These are phyloP conservation scores for Pseudogymnoascus sp. DNA, from an alignment of 2,329 filamentous ascomycete genomes.

Conservation along the genomic window DNA sequence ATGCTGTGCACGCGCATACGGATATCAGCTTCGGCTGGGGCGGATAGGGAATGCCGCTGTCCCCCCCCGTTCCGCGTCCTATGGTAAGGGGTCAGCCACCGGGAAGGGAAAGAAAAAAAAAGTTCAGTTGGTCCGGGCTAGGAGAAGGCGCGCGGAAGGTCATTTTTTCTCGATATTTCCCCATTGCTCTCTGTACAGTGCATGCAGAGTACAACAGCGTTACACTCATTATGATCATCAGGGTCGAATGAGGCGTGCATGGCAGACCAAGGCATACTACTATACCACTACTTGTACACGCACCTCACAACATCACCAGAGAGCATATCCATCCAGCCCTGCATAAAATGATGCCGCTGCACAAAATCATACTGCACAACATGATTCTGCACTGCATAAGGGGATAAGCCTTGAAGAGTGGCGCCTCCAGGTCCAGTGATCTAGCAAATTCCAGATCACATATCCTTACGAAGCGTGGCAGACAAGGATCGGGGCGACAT, in stretches of 20 bases:
- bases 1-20: slow-evolving; percentile 5
- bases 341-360: neutral
- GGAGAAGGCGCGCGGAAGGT: neutral
- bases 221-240: neutral
- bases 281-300: neutral
- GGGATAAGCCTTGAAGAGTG: slow-evolving; percentile 6
- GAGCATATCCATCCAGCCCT: neutral
- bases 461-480: slow-evolving; percentile 4
- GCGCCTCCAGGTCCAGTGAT: slow-evolving; percentile 4
- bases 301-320: neutral
- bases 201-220: neutral
- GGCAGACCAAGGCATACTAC: neutral
- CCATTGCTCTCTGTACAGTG: neutral
- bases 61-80: neutral
- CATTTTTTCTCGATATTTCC: neutral
- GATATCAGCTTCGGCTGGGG: neutral
- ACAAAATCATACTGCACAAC: neutral
- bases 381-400: neutral
- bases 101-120: neutral
- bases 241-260: neutral
- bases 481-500: neutral
- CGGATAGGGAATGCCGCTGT: neutral
- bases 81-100: slow-evolving; percentile 1
- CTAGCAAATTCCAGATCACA: neutral
- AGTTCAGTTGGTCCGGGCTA: neutral